Base-by-base conservation (phyloP, 495 filamentous ascomycete genomes). In the Articulospora tetracladia region DNA sequence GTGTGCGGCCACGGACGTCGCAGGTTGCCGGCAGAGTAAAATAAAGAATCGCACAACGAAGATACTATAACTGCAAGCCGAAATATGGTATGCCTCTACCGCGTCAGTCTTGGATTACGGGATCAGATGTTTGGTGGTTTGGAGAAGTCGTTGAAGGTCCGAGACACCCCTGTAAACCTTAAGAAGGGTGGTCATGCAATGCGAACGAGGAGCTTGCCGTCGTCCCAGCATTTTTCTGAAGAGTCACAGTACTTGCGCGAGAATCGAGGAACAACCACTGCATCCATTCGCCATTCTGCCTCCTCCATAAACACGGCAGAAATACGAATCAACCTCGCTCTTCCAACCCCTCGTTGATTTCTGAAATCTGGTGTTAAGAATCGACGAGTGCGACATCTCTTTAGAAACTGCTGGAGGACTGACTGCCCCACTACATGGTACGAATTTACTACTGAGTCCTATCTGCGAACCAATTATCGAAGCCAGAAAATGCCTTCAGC, bases 401-500 rank as follows among this genome's bases (percentile, higher is more conserved):
- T 32, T 13, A 32, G 13, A 32, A 32, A 32, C 30, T 32, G 13
- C 13, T 32, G 30, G 13, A 32, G 30, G 30, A 32, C 30, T 15
- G 7, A 34, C 7, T 34, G 30, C 30, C 30, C 30, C 39, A 44
- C 39, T 19, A n/a, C n/a, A 44, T 17, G n/a, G n/a, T n/a, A n/a
- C n/a, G n/a, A 3, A 44, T 44, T 44, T n/a, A 44, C 10, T 17
- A 15, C 39, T n/a, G 39, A 44, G 7, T 44, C 39, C 11, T 3
- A n/a, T 44, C 39, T 44, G 39, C 39, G 39, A 7, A 12, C 39
- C 8, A n/a, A 19, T 44, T 44, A n/a, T n/a, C 39, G n/a, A 3
- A 8, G 17, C 17, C 17, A 50, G 52, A 57, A 23, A 23, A 70
- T 81, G 64, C 81, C 64, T n/a, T 55, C 67, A 11, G 7, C 53